Conservation (phyloP, 1,284 basidiomycete species). For the Agaricales sp. region DNA sequence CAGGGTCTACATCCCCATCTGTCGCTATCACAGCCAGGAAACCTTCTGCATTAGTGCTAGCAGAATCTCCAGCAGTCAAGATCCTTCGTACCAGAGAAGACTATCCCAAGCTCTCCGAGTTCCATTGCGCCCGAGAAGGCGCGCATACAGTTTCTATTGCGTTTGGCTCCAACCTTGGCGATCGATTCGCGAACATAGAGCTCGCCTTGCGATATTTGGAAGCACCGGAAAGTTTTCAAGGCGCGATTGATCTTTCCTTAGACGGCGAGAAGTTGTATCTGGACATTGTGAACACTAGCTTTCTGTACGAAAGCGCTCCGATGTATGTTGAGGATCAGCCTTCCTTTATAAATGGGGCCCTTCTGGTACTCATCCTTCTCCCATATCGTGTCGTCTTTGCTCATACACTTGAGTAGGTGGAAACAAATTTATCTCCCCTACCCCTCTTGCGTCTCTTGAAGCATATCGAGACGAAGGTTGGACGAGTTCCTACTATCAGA, state of each 20-base stretch:
- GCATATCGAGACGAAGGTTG: constrained; percentile 64
- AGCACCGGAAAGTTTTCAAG: constrained; percentile 22
- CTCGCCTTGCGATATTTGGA: constrained; percentile 58
- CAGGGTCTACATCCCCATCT: constrained; percentile 14
- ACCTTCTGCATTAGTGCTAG: constrained; percentile 68
- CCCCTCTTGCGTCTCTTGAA: constrained; percentile 66
- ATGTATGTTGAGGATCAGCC: constrained; percentile 96
- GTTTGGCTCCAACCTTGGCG: constrained; percentile 87
- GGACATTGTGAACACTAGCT: constrained; percentile 69
- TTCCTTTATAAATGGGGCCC: constrained; percentile 84
- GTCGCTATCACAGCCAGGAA: constrained; percentile 64
- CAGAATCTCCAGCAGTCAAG: constrained; percentile 51
- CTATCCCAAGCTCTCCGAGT: constrained; percentile 15
- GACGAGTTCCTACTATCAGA: constrained; percentile 72
- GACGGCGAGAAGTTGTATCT: constrained; percentile 18
- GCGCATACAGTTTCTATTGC: constrained; percentile 55
- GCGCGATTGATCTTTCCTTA: constrained; percentile 12
- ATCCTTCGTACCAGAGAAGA: constrained; percentile 35
- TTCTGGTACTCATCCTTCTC: constrained; percentile 45
- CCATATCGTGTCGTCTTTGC: constrained; percentile 2
- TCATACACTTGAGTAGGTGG: constrained; percentile 35
- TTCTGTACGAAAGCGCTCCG: constrained; percentile 88
- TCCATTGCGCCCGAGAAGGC: neutral
- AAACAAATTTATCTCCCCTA: constrained; percentile 60
- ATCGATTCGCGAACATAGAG: constrained; percentile 80